Conservation (phyloP, 2,329 filamentous ascomycete species). For the Pseudocercospora cruenta region DNA sequence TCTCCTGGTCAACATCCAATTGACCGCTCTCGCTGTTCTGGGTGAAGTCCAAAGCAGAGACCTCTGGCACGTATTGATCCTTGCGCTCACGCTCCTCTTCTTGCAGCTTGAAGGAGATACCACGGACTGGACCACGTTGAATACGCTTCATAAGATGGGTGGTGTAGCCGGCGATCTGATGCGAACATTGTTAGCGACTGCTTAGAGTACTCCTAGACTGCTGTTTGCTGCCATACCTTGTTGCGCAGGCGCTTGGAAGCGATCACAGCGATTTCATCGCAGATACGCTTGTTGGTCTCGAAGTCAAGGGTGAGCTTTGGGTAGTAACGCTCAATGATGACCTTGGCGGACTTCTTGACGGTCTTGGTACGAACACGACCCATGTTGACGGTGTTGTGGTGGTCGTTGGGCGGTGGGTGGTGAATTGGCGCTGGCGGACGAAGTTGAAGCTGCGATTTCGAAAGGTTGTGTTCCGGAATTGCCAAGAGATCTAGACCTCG, state of each 20-base stretch:
- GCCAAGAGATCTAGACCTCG: neutral
- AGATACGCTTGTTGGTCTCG: slow-evolving; percentile 99
- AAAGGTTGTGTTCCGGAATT: neutral
- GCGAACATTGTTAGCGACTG: neutral
- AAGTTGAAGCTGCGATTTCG: neutral
- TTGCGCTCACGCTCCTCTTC: slow-evolving; percentile 99
- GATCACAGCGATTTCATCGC: slow-evolving; percentile 99
- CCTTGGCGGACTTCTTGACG: slow-evolving; percentile 90
- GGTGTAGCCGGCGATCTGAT: slow-evolving; percentile 93
- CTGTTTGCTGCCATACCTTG: slow-evolving; percentile 69
- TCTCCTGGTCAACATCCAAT: slow-evolving; percentile 94
- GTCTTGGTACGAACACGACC: slow-evolving; percentile 65
- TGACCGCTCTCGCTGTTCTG: slow-evolving; percentile 91
- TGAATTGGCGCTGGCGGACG: neutral
- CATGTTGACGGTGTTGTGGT: slow-evolving; percentile 49
- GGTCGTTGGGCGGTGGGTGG: slow-evolving; percentile 14
- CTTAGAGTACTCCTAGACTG: neutral
- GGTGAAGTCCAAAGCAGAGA: slow-evolving; percentile 97
- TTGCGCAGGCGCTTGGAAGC: slow-evolving; percentile 98
- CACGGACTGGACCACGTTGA: slow-evolving; percentile 96
- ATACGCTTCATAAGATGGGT: slow-evolving; percentile 99
- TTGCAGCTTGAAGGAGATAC: slow-evolving; percentile 99
- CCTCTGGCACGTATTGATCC: slow-evolving; percentile 99
- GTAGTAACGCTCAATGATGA: slow-evolving; percentile 97
- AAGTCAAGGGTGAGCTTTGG: slow-evolving; percentile 98